Base-by-base conservation (phyloP, 1,139 yeast genomes). In the Debaryomycetaceae sp. region DNA sequence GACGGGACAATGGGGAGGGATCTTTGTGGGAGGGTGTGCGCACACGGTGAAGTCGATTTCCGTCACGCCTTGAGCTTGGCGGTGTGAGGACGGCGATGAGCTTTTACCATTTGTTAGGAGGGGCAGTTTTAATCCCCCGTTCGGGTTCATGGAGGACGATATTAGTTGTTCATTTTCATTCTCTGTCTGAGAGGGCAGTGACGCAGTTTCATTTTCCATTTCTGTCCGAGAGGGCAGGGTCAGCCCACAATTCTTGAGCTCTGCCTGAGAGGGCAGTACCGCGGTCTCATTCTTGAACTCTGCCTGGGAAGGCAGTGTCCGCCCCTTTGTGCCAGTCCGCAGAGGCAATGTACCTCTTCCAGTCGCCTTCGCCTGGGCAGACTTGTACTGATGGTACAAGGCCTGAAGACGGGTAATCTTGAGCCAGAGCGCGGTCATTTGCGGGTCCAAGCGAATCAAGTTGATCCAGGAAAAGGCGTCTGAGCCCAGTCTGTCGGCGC, bases 401-500 rank as follows among this genome's bases (percentile, higher is more conserved):
- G 60, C 59, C 38, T 63, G 70, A 36, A 64, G 44, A 31, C 51
- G 55, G 23, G 62, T 56, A 30, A 64, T 61, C 31, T 55, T 58
- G 33, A 42, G 51, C 71, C 71, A 64, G 27, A 64, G 45, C 3
- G 54, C 45, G 5, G 68, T 57, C 21, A 64, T 45, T 27, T 60
- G 62, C 1, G 68, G 67, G 37, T 64, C 71, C 20, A 63, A 32
- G 28, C 55, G 53, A 29, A 64, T 50, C 14, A 60, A 39, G 42
- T 59, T 61, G 29, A 59, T 45, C 70, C 69, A 64, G 15, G 59
- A 50, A 41, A 55, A 62, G 3, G 55, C 39, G 27, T 50, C 54
- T 13, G n/a, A n/a, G 27, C 31, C 29, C 32, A 23, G 6, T 27
- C 13, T 18, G 26, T 29, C 16, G 25, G 26, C 16, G 27, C 20